phyloP scores from a whole-genome alignment of 163 green algal genomes.

The Scenedesmus sp. region DNA sequence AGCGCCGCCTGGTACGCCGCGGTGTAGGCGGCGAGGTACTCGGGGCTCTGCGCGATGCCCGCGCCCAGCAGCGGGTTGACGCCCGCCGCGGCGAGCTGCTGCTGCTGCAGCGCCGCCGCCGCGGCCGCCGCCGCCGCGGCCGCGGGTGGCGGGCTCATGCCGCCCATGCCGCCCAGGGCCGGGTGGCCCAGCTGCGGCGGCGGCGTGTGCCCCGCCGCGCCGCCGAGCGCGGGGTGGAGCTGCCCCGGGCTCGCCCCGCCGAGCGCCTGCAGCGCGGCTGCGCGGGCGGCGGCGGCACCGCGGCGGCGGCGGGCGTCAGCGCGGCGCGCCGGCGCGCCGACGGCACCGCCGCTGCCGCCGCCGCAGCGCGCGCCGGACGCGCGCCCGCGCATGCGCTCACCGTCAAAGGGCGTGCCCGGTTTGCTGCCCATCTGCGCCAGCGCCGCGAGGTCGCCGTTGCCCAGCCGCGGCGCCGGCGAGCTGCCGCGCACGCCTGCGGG shows the following conservation, averaged over 20 bases:
- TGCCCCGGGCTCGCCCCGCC: constrained; percentile 23
- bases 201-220: constrained; percentile 8
- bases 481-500: constrained; percentile 50
- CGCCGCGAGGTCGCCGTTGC: constrained; percentile 46
- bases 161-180: constrained; percentile 8
- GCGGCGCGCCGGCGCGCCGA: background rate
- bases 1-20: constrained; percentile 88
- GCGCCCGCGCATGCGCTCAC: constrained; percentile 36
- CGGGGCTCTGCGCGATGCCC: constrained; percentile 55
- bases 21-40: constrained; percentile 90
- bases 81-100: constrained; percentile 30
- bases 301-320: background rate
- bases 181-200: constrained; percentile 36
- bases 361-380: background rate
- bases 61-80: constrained; percentile 55
- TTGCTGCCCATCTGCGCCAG: constrained; percentile 50
- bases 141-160: constrained; percentile 35
- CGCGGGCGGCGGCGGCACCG: background rate
- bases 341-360: background rate
- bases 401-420: constrained; percentile 61
- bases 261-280: constrained; percentile 44
- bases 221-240: constrained; percentile 5
- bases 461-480: constrained; percentile 50
- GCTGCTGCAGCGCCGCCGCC: constrained; percentile 44
- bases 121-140: constrained; percentile 44